Base-by-base conservation (phyloP, 148 eudicot species). In the Chenopodium album region DNA sequence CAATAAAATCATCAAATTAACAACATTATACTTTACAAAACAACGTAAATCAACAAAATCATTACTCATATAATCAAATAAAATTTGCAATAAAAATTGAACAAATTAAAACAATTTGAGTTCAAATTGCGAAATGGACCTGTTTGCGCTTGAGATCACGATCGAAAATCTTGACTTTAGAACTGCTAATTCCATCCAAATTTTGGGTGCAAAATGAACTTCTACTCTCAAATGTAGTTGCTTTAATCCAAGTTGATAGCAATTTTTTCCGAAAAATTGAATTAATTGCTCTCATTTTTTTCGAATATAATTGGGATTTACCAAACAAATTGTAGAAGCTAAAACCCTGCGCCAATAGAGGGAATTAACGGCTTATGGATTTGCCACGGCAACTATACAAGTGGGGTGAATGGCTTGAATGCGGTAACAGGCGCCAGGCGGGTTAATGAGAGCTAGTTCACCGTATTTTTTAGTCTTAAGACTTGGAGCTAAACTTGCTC, bases 101-200 rank as follows among this genome's bases (percentile, higher is more conserved):
- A 56, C 7, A 16, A 68, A 68, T 29, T 29, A 8, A 66, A 66
- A 28, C 32, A 12, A 26, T 11, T 2, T 66, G 3, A 68, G 5
- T 20, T n/a, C 54, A 50, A 28, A 9, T 10, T n/a, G 23, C 37
- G 60, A 44, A 29, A 78, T 32, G 54, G 14, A 94, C 98, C 87
- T 95, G 98, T 82, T 87, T 89, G 72, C 97, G 93, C 80, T 95
- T 95, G 85, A 95, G 92, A 77, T 89, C 79, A 56, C 98, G 98
- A 79, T 95, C 98, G 62, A 95, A 95, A 48, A 95, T 90, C 80
- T 93, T 88, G 59, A 93, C 86, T 88, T 86, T 93, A 1, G 98
- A 87, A 85, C 84, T 88, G 71, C 80, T 84, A 41, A 78, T n/a
- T 71, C 80, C 88, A 75, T 85, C 89, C 4, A 52, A 50, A 69